Conservation (phyloP, 2,329 filamentous ascomycete species). For the Beauveria pseudobassiana region DNA sequence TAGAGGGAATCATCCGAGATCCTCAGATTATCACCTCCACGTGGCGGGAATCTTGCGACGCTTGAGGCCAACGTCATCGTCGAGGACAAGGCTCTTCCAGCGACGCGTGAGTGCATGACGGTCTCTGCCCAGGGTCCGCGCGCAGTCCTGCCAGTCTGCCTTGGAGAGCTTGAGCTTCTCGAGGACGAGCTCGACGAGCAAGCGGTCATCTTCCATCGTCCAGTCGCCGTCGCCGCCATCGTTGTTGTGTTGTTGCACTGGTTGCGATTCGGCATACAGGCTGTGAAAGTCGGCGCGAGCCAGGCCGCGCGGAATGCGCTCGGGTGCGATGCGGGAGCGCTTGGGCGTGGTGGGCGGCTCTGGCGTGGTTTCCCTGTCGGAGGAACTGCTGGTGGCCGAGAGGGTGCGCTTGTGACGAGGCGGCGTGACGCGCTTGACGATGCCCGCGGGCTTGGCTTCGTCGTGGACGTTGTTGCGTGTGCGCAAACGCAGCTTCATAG, state of each 20-base stretch:
- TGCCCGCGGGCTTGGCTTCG: constrained; percentile 34
- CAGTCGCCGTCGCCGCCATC: constrained; percentile 35
- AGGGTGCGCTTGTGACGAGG: constrained; percentile 1
- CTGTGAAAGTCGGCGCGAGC: constrained; percentile 51
- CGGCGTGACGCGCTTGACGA: constrained; percentile 47
- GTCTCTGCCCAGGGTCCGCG: constrained; percentile 54
- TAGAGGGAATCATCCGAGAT: neutral
- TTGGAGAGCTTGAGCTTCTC: constrained; percentile 59
- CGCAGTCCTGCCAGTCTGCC: constrained; percentile 61
- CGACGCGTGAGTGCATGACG: constrained; percentile 47
- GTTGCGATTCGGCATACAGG: constrained; percentile 25
- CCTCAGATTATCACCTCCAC: constrained; percentile 32
- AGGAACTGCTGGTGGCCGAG: neutral
- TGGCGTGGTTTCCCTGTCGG: neutral
- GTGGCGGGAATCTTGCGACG: constrained; percentile 45
- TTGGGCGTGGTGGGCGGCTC: constrained; percentile 46
- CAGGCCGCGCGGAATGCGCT: constrained; percentile 52
- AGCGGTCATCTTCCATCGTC: constrained; percentile 56
- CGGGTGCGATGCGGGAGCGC: constrained; percentile 52
- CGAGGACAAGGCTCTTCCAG: constrained; percentile 56
- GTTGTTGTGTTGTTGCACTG: constrained; percentile 17
- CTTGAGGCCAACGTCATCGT: constrained; percentile 54
- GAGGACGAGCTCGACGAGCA: constrained; percentile 59
- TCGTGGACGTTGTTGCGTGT: constrained; percentile 29
- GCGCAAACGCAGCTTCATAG: constrained; percentile 49